These are phyloP conservation scores for Calonectria honghensis DNA, from an alignment of 2,329 filamentous ascomycete genomes.

Conservation along the genomic window DNA sequence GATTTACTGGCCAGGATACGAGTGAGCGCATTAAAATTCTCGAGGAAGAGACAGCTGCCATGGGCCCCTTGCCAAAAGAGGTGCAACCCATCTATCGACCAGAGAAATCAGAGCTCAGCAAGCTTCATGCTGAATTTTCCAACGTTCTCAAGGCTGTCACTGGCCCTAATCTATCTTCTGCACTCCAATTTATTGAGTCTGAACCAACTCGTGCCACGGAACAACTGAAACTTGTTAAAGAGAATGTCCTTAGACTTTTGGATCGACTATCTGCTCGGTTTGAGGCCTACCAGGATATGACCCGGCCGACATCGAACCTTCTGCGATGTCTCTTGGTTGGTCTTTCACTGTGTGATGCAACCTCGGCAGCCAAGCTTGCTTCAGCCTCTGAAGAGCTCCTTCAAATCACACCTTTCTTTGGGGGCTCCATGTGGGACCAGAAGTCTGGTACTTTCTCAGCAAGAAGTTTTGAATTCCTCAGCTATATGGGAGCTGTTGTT, in stretches of 20 bases:
- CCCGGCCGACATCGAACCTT: slow-evolving; percentile 84
- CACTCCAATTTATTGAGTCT: slow-evolving; percentile 54
- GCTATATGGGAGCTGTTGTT: slow-evolving; percentile 58
- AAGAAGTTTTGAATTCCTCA: slow-evolving; percentile 67
- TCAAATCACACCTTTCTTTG: slow-evolving; percentile 73
- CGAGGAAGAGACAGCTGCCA: slow-evolving; percentile 74
- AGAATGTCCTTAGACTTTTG: slow-evolving; percentile 80
- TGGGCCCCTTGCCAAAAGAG: slow-evolving; percentile 81
- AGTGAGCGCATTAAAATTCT: slow-evolving; percentile 81
- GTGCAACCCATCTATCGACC: slow-evolving; percentile 83
- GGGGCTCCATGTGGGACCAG: slow-evolving; percentile 63
- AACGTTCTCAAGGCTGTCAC: slow-evolving; percentile 82
- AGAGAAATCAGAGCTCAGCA: slow-evolving; percentile 77
- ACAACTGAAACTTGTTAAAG: slow-evolving; percentile 70
- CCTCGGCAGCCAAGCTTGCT: slow-evolving; percentile 66
- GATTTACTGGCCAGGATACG: slow-evolving; percentile 80
- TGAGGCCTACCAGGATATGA: slow-evolving; percentile 89
- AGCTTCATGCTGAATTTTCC: slow-evolving; percentile 88
- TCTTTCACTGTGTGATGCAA: slow-evolving; percentile 74
- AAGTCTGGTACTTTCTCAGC: slow-evolving; percentile 47
- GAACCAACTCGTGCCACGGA: slow-evolving; percentile 49
- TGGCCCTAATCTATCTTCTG: slow-evolving; percentile 65
- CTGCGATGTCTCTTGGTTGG: slow-evolving; percentile 87
- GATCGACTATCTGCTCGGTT: slow-evolving; percentile 82
- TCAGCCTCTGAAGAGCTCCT: slow-evolving; percentile 62